phyloP scores from a whole-genome alignment of 331 rosid genomes.

The Rosa hybrid region DNA sequence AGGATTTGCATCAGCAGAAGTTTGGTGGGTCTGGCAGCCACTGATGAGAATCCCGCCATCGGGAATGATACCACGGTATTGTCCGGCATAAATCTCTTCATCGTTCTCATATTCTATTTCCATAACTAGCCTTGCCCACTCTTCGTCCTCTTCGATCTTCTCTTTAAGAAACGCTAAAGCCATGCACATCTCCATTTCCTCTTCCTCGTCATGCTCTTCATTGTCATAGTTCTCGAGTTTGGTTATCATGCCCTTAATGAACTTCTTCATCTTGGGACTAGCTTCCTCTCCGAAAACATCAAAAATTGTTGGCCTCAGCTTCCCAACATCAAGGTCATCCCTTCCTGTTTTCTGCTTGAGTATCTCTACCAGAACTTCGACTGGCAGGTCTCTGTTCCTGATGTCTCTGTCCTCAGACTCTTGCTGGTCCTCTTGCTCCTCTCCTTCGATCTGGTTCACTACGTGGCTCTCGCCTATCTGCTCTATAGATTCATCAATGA shows the following conservation, averaged over 20 bases:
- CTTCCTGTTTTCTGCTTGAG: slow-evolving; percentile 72
- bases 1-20: slow-evolving; percentile 77
- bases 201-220: slow-evolving; percentile 44
- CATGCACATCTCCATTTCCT: slow-evolving; percentile 41
- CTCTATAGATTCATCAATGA: slow-evolving; percentile 62
- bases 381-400: slow-evolving; percentile 51
- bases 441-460: neutral
- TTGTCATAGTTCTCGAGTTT: slow-evolving; percentile 48
- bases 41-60: slow-evolving; percentile 69
- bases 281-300: slow-evolving; percentile 68
- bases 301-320: slow-evolving; percentile 65
- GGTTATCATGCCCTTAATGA: slow-evolving; percentile 50
- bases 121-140: slow-evolving; percentile 68
- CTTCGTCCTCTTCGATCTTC: slow-evolving; percentile 47
- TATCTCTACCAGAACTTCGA: slow-evolving; percentile 52
- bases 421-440: neutral
- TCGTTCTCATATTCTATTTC: slow-evolving; percentile 48
- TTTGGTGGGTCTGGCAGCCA: slow-evolving; percentile 76
- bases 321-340: slow-evolving; percentile 67
- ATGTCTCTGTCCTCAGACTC: slow-evolving; percentile 44
- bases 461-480: slow-evolving; percentile 80
- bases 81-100: slow-evolving; percentile 64
- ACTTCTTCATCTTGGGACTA: slow-evolving; percentile 79
- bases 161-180: slow-evolving; percentile 63
- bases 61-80: slow-evolving; percentile 34